A percentile compares a stretch with the other conserved stretches of the same genome.
Evolutionary conservation across 1,139 yeast genomes (phyloP).

Genomic region (Candida freyschussii): DNA sequence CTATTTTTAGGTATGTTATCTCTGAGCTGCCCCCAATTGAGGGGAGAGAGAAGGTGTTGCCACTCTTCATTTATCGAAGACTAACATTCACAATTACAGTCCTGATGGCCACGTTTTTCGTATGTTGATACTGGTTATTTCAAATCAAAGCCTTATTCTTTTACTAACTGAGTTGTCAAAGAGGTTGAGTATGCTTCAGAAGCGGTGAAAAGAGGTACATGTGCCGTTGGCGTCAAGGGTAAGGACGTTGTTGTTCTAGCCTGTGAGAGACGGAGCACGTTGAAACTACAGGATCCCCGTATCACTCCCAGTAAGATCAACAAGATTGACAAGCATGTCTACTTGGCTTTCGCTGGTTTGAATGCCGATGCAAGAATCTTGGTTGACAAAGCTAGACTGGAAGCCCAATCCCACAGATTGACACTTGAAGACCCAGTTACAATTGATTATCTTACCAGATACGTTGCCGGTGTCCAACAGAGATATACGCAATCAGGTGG

Average conservation of each 20-base stretch:
- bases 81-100: constrained; percentile 35
- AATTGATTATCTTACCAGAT: constrained; percentile 86
- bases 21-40: too few species aligned
- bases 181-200: constrained; percentile 97
- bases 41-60: too few species aligned
- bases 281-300: constrained; percentile 93
- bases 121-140: constrained; percentile 32
- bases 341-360: constrained; percentile 93
- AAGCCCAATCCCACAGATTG: constrained; percentile 94
- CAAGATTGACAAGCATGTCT: constrained; percentile 83
- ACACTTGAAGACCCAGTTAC: constrained; percentile 93
- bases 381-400: constrained; percentile 92
- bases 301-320: constrained; percentile 94
- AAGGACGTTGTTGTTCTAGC: constrained; percentile 85
- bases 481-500: constrained; percentile 98
- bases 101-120: constrained; percentile 99
- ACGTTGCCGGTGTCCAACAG: constrained; percentile 96
- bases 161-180: constrained; percentile 23
- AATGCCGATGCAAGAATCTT: constrained; percentile 96
- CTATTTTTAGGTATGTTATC: constrained; percentile 85
- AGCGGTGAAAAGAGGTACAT: constrained; percentile 97
- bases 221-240: constrained; percentile 97
- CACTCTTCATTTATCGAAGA: constrained; percentile 9
- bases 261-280: constrained; percentile 92
- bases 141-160: neutral